Conservation (phyloP, 495 filamentous ascomycete genomes). For the Penicillium verhagenii region DNA sequence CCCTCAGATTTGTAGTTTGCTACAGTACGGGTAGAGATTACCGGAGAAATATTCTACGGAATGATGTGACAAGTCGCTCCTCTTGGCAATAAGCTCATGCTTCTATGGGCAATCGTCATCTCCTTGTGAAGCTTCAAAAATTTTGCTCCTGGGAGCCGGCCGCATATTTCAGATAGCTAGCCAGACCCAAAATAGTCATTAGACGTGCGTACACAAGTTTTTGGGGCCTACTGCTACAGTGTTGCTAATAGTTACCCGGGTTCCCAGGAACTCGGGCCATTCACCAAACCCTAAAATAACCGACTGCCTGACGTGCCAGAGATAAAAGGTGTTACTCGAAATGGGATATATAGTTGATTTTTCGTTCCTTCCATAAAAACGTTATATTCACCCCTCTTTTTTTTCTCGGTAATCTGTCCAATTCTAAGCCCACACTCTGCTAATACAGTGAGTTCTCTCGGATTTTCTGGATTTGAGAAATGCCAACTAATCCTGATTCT, state of each 20-base stretch:
- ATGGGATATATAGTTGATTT: neutral
- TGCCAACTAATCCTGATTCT: neutral
- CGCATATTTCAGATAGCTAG: neutral
- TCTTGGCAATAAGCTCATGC: neutral
- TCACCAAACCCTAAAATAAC: conserved; percentile 1
- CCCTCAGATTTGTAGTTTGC: neutral
- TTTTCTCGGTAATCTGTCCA: neutral
- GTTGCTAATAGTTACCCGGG: neutral
- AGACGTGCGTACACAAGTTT: neutral
- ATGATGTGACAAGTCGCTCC: neutral
- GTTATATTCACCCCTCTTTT: neutral
- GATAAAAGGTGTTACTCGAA: neutral
- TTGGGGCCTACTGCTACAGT: too few relatives aligned
- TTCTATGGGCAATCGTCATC: neutral
- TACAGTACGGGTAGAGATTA: neutral
- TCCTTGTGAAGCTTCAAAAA: neutral
- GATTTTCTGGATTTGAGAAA: neutral
- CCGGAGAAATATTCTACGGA: neutral
- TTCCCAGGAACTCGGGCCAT: conserved; percentile 6
- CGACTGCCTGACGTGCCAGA: neutral
- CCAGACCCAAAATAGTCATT: neutral
- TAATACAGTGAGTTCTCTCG: neutral
- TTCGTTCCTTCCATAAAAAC: neutral
- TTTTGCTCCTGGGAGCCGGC: neutral
- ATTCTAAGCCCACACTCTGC: neutral